Conservation (phyloP, 2,329 filamentous ascomycete genomes). For the Trichoderma citrinoviride region DNA sequence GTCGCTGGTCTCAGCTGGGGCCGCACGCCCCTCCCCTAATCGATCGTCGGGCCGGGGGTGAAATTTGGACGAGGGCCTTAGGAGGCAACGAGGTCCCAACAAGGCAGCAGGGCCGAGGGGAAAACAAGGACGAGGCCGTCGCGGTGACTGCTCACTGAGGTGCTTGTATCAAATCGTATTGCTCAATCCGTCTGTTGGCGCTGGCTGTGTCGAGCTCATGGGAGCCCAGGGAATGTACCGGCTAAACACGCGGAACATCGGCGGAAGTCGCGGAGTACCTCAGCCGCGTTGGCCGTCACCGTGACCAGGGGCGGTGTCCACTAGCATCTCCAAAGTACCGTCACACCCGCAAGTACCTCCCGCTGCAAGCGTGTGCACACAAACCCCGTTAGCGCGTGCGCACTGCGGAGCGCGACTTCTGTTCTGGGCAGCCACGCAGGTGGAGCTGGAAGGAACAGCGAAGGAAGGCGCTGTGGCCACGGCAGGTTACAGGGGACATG, state of each 20-base stretch:
- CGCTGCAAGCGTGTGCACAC: neutral
- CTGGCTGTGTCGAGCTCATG: neutral
- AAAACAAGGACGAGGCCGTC: neutral
- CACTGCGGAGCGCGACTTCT: neutral
- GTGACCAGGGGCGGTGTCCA: neutral
- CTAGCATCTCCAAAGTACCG: neutral
- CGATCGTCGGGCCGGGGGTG: slow-evolving; percentile 22
- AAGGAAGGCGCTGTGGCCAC: neutral
- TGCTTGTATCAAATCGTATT: too few species aligned
- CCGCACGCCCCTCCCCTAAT: slow-evolving; percentile 18
- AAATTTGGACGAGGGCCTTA: slow-evolving; percentile 5
- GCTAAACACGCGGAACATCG: too few species aligned
- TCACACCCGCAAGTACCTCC: neutral
- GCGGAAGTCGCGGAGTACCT: too few species aligned
- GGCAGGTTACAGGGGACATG: neutral
- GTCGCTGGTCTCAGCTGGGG: slow-evolving; percentile 22
- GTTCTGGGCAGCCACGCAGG: slow-evolving; percentile 9
- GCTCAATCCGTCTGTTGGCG: neutral
- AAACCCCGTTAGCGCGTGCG: neutral
- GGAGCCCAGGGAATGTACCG: too few species aligned
- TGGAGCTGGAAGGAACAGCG: neutral
- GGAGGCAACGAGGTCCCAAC: neutral
- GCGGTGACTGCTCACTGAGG: too few species aligned
- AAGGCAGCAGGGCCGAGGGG: slow-evolving; percentile 22
- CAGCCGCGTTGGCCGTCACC: too few species aligned